A percentile compares a stretch with the other conserved stretches of the same genome.
These are phyloP conservation scores for Mortierella sp. DNA, from an alignment of 371 early-diverging fungal genomes.

Conservation along the genomic window DNA sequence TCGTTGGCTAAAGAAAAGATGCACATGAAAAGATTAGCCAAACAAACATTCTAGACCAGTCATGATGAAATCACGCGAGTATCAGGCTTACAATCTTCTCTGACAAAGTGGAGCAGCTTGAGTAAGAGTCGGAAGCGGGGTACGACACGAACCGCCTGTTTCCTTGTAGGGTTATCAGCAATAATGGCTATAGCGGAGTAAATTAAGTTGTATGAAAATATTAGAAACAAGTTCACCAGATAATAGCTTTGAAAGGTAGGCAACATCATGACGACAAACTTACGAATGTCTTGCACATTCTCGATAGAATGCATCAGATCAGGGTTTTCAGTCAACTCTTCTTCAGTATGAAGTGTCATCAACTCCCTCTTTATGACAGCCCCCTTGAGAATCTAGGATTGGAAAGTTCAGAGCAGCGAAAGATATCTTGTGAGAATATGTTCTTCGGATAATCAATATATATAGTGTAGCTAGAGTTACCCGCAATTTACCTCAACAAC, in stretches of 20 bases:
- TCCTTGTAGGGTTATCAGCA: conserved; percentile 25
- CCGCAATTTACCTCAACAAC: conserved; percentile 19
- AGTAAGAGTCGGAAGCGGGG: conserved; percentile 48
- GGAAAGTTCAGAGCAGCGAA: not conserved
- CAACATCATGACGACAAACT: not conserved
- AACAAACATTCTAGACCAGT: not conserved
- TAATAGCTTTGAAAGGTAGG: not conserved
- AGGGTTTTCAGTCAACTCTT: conserved; percentile 44
- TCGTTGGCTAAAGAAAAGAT: conserved; percentile 3
- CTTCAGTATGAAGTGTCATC: conserved; percentile 46
- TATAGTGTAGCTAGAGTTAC: not conserved
- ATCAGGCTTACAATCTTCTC: conserved; percentile 23
- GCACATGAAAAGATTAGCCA: not conserved
- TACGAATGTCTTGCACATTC: conserved; percentile 51
- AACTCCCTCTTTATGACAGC: conserved; percentile 26
- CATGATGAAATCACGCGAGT: not conserved
- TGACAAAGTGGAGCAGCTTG: conserved; percentile 30
- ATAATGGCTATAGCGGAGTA: conserved; percentile 14
- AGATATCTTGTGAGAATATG: not conserved
- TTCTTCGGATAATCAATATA: not conserved
- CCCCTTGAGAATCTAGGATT: conserved; percentile 36
- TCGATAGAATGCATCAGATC: conserved; percentile 50
- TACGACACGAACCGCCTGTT: conserved; percentile 22
- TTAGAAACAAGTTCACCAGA: not conserved
- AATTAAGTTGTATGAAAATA: not conserved